Base-by-base conservation (phyloP, 108 stramenopile genomes). In the Cyclotella choctawhatcheeana region DNA sequence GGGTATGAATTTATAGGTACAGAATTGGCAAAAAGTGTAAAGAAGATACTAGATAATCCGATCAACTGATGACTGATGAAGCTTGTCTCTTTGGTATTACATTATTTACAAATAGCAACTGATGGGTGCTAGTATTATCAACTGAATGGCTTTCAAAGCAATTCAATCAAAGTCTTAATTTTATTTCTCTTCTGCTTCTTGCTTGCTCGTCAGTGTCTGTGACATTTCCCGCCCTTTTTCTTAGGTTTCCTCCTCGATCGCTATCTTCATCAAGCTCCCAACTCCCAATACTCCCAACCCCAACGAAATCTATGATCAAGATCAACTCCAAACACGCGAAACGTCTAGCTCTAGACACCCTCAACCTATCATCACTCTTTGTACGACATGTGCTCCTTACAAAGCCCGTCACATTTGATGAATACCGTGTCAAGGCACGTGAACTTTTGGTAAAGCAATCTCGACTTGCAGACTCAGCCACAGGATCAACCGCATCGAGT, bases 1-100 rank as follows among this genome's bases (percentile, higher is more conserved):
- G 88, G 91, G 31, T 89, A 89, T 69, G 29, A 88, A 54, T 58
- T 44, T 14, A 26, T 89, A 22, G 91, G 88, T 3, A 74, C 69
- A 63, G 61, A 52, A 24, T 60, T 91, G 61, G 90, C 85, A 16
- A 67, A 84, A 18, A 58, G 56, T 45, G 85, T 90, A 24, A 43
- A 43, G 21, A 34, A 81, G 24, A 67, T 83, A 30, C 54, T 76
- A 12, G 58, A 74, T 32, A 44, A 40, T 40, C 37, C 12, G n/a
- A n/a, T n/a, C n/a, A n/a, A n/a, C n/a, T n/a, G n/a, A 40, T 40
- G 37, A 40, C 37, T 40, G 37, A 40, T 40, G 37, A 40, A 12
- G 8, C 8, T 8, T 40, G 37, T 40, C 12, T 12, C 6, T 40
- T 8, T 40, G 12, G 12, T 6, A 40, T 6, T 40, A 40, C 37